phyloP scores from a whole-genome alignment of 768 basidiomycete genomes.

The Boletus edulis region DNA sequence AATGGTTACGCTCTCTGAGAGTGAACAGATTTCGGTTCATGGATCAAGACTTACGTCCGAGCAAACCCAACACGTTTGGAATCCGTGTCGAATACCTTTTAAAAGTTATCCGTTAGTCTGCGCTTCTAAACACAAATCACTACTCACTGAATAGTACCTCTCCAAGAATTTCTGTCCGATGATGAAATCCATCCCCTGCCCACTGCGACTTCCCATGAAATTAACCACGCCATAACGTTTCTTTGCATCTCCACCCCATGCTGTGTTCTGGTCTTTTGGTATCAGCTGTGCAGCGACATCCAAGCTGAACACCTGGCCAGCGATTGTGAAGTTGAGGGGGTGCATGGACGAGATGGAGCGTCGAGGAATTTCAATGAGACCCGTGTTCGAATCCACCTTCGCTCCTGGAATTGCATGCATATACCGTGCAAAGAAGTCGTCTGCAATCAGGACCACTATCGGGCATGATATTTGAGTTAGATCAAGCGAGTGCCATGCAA shows the following conservation, averaged over 20 bases:
- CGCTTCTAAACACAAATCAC: not conserved
- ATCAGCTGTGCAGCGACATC: constrained; percentile 20
- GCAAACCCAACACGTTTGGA: not conserved
- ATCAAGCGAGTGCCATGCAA: not conserved
- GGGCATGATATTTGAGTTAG: not conserved
- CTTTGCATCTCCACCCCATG: constrained; percentile 9
- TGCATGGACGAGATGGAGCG: not conserved
- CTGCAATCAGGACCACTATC: constrained; percentile 22
- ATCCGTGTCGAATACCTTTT: not conserved
- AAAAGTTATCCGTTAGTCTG: not conserved
- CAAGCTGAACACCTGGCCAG: constrained; percentile 3
- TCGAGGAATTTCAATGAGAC: constrained; percentile 13
- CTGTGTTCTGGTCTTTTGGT: constrained; percentile 13
- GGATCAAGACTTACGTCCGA: not conserved
- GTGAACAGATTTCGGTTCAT: no score
- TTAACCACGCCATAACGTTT: constrained; percentile 10
- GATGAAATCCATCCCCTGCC: not conserved
- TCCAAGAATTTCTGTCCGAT: not conserved
- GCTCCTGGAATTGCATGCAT: constrained; percentile 14
- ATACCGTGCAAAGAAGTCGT: constrained; percentile 16
- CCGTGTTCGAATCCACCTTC: not conserved
- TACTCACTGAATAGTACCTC: not conserved
- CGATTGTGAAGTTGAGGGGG: constrained; percentile 5
- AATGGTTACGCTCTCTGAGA: no score
- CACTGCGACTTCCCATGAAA: not conserved